These are phyloP conservation scores for Lodderomyces jiufengensis DNA, from an alignment of 1,139 yeast species.

Conservation along the genomic window DNA sequence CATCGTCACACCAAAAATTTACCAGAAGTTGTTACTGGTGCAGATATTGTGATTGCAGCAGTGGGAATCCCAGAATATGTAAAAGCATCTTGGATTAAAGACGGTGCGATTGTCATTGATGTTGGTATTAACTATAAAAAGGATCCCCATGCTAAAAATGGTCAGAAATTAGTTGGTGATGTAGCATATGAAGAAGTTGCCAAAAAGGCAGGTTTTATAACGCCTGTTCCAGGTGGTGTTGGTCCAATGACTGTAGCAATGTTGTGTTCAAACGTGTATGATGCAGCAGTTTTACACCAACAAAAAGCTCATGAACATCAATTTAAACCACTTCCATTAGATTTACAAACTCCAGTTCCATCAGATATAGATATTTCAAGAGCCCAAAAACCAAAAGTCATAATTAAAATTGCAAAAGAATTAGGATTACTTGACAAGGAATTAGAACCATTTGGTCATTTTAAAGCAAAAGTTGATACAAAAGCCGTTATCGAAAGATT, in stretches of 20 bases:
- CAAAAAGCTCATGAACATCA: conserved; percentile 44
- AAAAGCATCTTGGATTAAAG: conserved; percentile 68
- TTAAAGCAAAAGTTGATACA: conserved; percentile 70
- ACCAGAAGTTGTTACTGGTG: conserved; percentile 50
- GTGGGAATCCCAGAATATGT: conserved; percentile 71
- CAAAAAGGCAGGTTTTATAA: conserved; percentile 56
- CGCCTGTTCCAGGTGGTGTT: conserved; percentile 89
- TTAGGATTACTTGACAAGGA: conserved; percentile 60
- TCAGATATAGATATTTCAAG: conserved; percentile 75
- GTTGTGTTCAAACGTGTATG: conserved; percentile 66
- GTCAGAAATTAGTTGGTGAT: conserved; percentile 70
- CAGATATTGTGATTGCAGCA: conserved; percentile 76
- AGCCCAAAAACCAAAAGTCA: conserved; percentile 66
- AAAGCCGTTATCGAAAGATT: conserved; percentile 53
- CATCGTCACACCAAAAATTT: conserved; percentile 58
- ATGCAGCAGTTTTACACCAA: conserved; percentile 59
- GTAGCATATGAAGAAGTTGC: conserved; percentile 62
- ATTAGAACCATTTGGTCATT: conserved; percentile 69
- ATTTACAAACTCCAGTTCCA: conserved; percentile 59
- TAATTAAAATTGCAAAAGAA: conserved; percentile 60
- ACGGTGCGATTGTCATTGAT: conserved; percentile 67
- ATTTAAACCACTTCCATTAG: conserved; percentile 48
- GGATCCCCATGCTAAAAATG: conserved; percentile 60
- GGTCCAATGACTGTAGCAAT: conserved; percentile 90
- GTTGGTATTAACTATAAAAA: conserved; percentile 77